Evolutionary conservation across 164 flowering plant genomes (phyloP).

Genomic region (Vitis riparia): DNA sequence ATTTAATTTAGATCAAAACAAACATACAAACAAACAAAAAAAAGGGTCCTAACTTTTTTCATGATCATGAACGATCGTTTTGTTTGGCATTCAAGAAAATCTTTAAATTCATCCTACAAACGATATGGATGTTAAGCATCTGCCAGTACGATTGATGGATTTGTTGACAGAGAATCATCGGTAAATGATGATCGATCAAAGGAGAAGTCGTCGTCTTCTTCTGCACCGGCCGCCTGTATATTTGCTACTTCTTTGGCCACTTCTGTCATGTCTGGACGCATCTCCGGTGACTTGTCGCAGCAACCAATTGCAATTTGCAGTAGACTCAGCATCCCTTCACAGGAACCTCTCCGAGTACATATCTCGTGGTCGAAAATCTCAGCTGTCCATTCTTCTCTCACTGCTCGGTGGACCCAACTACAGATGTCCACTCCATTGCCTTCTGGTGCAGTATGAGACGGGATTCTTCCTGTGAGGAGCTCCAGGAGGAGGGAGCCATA

Average conservation of each 20-base stretch:
- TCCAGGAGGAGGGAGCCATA: slow-evolving; percentile 61
- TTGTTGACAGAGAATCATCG: slow-evolving; percentile 37
- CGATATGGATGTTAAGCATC: too few relatives aligned
- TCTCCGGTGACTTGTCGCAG: slow-evolving; percentile 49
- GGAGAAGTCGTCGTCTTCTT: slow-evolving; percentile 37
- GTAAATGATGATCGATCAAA: slow-evolving; percentile 35
- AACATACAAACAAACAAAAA: too few relatives aligned
- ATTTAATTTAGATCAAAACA: too few relatives aligned
- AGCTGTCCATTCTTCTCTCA: slow-evolving; percentile 83
- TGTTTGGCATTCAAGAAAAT: too few relatives aligned
- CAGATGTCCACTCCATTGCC: slow-evolving; percentile 53
- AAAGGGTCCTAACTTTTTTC: too few relatives aligned
- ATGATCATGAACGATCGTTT: too few relatives aligned
- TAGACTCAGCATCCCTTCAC: slow-evolving; percentile 47
- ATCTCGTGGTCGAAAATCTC: slow-evolving; percentile 71
- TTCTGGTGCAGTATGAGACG: slow-evolving; percentile 35
- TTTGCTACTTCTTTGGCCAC: slow-evolving; percentile 49
- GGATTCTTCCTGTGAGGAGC: slow-evolving; percentile 54
- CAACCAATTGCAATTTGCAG: slow-evolving; percentile 58
- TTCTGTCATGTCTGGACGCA: slow-evolving; percentile 58
- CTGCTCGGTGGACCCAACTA: slow-evolving; percentile 65
- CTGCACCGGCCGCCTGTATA: slow-evolving; percentile 19
- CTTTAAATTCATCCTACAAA: too few relatives aligned
- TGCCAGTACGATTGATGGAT: slow-evolving; percentile 6
- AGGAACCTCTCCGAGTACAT: slow-evolving; percentile 26